Evolutionary conservation across 441 rosid genomes (phyloP), one percentile per base, ranked within the genome.

Genomic region (Dalechampia spathulata): DNA sequence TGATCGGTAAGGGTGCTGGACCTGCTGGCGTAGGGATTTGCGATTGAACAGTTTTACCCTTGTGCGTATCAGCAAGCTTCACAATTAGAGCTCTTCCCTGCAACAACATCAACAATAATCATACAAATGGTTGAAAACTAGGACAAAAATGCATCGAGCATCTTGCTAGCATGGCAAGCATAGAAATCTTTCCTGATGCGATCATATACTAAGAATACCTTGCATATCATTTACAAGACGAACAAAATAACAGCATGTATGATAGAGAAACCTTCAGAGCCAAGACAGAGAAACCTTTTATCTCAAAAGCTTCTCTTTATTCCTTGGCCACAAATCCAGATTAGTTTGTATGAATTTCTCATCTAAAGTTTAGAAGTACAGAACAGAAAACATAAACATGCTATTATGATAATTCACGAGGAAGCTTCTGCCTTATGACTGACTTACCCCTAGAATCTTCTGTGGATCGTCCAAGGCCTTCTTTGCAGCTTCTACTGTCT

Each of bases 391-490:
- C 34, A 30, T 12, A 25, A 44, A 45, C 39, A 13, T 38, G 28
- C 19, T 44, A 32, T 40, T 22, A 19, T 1, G 6, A 45, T 4
- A 36, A 56, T 38, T 39, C 9, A 25, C 15, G 44, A 56, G 34
- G 34, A 30, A 30, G 8, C 34, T 8, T 30, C 5, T 4, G 34
- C 8, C 34, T 30, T 30, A 25, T 9, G 2, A 41, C 14, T 26
- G 45, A 60, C 72, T 36, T 69, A 81, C 87, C 83, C 81, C 87
- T 43, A 72, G 74, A 14, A 52, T 45, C 64, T 83, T 81, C 6
- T 73, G 79, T 27, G 85, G 85, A 68, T 77, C 81, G 49, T 81
- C 78, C 9, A 83, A 58, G 32, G 90, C 85, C 64, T 66, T 78
- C 72, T 73, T 80, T 26, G 90, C 76, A 36, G 81, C 82, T 61